Evolutionary conservation across 2,329 filamentous ascomycete species (phyloP).

Genomic region (Periconia digitata): DNA sequence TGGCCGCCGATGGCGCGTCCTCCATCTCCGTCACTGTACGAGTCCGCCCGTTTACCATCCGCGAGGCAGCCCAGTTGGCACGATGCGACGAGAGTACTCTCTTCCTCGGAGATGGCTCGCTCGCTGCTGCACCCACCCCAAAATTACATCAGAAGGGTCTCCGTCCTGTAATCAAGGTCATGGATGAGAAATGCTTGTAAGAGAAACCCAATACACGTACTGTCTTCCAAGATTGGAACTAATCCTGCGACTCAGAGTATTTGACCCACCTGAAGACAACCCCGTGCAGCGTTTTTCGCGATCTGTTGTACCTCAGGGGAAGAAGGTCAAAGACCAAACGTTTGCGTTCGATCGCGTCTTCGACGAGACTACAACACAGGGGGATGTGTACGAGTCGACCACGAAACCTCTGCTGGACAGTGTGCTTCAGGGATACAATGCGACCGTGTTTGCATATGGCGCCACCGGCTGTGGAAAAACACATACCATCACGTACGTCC

Average conservation of each 20-base stretch:
- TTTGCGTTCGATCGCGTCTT: conserved; percentile 97
- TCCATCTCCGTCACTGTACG: conserved; percentile 58
- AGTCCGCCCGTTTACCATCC: conserved; percentile 72
- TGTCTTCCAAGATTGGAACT: conserved; percentile 9
- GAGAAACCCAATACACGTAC: conserved; percentile 31
- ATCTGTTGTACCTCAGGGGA: conserved; percentile 76
- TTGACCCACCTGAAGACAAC: conserved; percentile 94
- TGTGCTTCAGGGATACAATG: conserved; percentile 96
- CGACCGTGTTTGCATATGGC: conserved; percentile 97
- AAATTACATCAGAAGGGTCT: conserved; percentile 86
- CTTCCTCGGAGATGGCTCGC: conserved; percentile 94
- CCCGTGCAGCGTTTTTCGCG: conserved; percentile 85
- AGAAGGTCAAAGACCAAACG: conserved; percentile 94
- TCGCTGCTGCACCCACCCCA: conserved; percentile 82
- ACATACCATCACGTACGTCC: conserved; percentile 73
- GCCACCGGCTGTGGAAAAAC: conserved; percentile 98
- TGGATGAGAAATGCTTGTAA: conserved; percentile 94
- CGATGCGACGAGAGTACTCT: conserved; percentile 80
- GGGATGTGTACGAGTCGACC: conserved; percentile 92
- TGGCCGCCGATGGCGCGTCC: conserved; percentile 49
- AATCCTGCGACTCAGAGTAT: conserved; percentile 64
- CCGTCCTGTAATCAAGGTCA: conserved; percentile 88
- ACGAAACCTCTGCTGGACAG: conserved; percentile 89
- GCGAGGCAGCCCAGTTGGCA: conserved; percentile 89
- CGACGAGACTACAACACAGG: conserved; percentile 90